Percentiles rank a stretch among this genome's conserved stretches.
phyloP scores from a whole-genome alignment of 345 rosid species.

The Nephelium lappaceum region DNA sequence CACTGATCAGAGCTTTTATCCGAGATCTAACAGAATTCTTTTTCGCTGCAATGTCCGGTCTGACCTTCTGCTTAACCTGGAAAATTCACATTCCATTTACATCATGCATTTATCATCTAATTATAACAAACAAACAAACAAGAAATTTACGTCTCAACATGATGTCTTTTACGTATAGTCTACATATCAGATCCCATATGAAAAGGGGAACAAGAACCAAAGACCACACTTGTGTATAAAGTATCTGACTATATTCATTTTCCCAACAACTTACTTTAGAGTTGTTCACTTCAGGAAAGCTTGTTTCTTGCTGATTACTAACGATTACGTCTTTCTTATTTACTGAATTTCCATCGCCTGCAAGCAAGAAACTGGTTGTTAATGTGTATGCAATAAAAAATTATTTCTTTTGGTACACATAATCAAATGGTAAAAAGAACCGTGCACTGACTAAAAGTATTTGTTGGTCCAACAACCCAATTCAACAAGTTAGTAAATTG shows the following conservation, averaged over 20 bases:
- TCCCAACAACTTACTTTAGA: slow-evolving; percentile 31
- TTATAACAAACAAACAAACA: not conserved
- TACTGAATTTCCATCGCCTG: slow-evolving; percentile 37
- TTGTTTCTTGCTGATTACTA: slow-evolving; percentile 11
- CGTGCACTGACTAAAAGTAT: not conserved
- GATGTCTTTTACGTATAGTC: not conserved
- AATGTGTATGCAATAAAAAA: not conserved
- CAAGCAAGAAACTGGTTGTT: slow-evolving; percentile 3
- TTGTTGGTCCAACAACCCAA: not conserved
- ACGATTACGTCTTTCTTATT: slow-evolving; percentile 12
- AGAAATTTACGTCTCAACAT: not conserved
- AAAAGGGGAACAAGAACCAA: not conserved
- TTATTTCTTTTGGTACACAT: not conserved
- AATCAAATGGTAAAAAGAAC: not conserved
- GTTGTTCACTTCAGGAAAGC: not conserved
- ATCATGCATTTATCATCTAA: slow-evolving; percentile 6
- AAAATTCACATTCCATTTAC: slow-evolving; percentile 26
- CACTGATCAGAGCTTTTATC: slow-evolving; percentile 57
- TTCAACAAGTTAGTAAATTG: not conserved
- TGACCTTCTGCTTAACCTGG: slow-evolving; percentile 45
- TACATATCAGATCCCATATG: not conserved
- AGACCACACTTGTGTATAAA: not conserved
- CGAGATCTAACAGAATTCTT: slow-evolving; percentile 60
- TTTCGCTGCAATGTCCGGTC: slow-evolving; percentile 27
- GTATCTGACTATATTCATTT: not conserved